Conservation (phyloP, 768 basidiomycete genomes). For the Collybia nuda region DNA sequence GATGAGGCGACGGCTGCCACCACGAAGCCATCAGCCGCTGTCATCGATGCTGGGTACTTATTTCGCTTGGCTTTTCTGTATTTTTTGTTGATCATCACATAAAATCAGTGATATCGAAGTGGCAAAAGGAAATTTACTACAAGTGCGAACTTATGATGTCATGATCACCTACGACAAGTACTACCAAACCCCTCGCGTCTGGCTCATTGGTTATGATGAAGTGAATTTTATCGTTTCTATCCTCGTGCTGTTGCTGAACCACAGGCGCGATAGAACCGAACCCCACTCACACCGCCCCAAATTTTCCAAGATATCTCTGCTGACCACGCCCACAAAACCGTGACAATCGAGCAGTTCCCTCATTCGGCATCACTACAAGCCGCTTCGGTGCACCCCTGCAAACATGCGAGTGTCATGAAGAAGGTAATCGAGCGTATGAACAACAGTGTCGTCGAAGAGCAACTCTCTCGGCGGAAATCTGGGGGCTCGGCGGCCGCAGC, state of each 20-base stretch:
- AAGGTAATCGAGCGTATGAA: conserved; percentile 99
- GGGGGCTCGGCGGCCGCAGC: conserved; percentile 21
- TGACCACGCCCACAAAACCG: conserved; percentile 97
- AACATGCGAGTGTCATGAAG: conserved; percentile 99
- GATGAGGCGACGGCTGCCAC: conserved; percentile 83
- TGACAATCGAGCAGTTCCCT: conserved; percentile 98
- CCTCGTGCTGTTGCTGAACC: no score
- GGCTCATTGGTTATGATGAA: conserved; percentile 98
- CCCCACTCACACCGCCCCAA: conserved; percentile 82
- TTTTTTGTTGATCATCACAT: background rate
- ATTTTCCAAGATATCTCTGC: conserved; percentile 98
- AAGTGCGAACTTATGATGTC: conserved; percentile 98
- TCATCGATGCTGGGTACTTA: conserved; percentile 48
- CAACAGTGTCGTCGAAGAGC: conserved; percentile 78
- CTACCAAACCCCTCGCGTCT: conserved; percentile 97
- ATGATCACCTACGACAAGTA: conserved; percentile 99
- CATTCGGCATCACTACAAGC: conserved; percentile 83
- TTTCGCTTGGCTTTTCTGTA: conserved; percentile 14
- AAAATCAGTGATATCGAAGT: conserved; percentile 54
- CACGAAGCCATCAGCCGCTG: conserved; percentile 29
- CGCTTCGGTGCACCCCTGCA: conserved; percentile 97
- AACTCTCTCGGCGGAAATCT: conserved; percentile 64
- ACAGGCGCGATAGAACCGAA: conserved; percentile 63
- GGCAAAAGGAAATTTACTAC: conserved; percentile 81
- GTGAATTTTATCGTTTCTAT: conserved; percentile 32